Evolutionary conservation across 1,284 basidiomycete species (phyloP).

Genomic region (Ceratobasidium sp.): DNA sequence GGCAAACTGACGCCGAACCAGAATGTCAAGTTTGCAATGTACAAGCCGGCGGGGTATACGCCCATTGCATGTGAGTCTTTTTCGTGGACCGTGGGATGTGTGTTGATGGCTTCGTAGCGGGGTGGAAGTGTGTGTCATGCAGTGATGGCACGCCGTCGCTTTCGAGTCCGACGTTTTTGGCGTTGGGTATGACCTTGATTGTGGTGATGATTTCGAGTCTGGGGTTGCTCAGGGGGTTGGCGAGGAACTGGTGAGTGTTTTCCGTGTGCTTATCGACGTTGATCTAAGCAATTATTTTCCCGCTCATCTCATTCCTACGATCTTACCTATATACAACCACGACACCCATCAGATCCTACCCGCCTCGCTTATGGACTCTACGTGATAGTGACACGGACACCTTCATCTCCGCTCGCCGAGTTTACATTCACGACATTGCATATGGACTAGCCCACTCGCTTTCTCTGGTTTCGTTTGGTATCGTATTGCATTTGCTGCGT

Average conservation of each 20-base stretch:
- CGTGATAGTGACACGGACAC: too few relatives aligned
- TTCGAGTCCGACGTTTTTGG: conserved; percentile 69
- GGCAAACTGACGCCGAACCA: conserved; percentile 77
- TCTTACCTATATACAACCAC: too few relatives aligned
- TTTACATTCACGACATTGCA: too few relatives aligned
- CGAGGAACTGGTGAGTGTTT: conserved; percentile 18
- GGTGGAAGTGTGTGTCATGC: conserved; percentile 80
- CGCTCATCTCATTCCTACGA: neutral
- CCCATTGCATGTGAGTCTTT: conserved; percentile 68
- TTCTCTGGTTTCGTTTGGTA: too few relatives aligned
- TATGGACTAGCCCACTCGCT: too few relatives aligned
- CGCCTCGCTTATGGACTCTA: too few relatives aligned
- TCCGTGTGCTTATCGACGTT: neutral
- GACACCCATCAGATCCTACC: too few relatives aligned
- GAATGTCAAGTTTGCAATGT: conserved; percentile 80
- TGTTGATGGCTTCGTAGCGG: conserved; percentile 50
- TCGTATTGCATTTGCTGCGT: too few relatives aligned
- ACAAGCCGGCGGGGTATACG: conserved; percentile 80
- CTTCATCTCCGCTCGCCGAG: too few relatives aligned
- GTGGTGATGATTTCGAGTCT: conserved; percentile 77
- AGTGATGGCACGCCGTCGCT: conserved; percentile 53
- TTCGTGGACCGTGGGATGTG: conserved; percentile 7
- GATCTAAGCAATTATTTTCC: neutral
- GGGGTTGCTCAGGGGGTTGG: conserved; percentile 58
- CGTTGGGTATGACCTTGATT: conserved; percentile 69